Evolutionary conservation across 805 yeast genomes (phyloP), one percentile per base, ranked within the genome.

Genomic region (Trichomonascus vanleenenianus): DNA sequence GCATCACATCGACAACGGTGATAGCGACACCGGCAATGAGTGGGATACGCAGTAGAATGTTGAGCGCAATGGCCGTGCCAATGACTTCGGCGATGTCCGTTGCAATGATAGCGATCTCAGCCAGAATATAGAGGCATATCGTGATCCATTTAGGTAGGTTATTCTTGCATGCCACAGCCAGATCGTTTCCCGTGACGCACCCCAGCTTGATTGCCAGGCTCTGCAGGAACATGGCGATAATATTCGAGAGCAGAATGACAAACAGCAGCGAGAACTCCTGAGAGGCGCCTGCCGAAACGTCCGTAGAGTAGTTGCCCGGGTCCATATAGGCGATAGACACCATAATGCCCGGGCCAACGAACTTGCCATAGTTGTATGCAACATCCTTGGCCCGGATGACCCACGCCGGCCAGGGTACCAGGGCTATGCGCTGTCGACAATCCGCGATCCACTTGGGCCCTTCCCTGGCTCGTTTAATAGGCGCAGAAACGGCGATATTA

Each of bases 21-120:
- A 91, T 63, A 2, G 87, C 65, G 12, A 91, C 95, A 30, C 98
- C 98, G 3, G 78, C 71, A 6, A 85, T 72, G 15, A 93, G 67
- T 0, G 97, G 97, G 6, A 93, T 68, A 2, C 76, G 74, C 60
- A 89, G 79, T 37, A 93, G 66, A 46, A 91, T 86, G 55, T 93
- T 87, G 47, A 91, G 72, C 0, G 97, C 83, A 47, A 91, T 87
- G 2, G 97, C 97, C 2, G 96, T 86, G n/a, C 98, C 98, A 20
- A 93, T 91, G 31, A 91, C 96, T 61, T 91, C 97, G 1, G 98
- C 97, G 52, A 93, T 74, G 66, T 91, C 98, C 0, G 97, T 91
- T 2, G 97, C 96, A 37, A 91, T 80, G 48, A 91, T 91, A 16
- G 97, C 95, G 15, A 83, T 66, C 58, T 91, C 97, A 0, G 97